These are phyloP conservation scores for Russula sp. DNA, from an alignment of 768 basidiomycete genomes.

Conservation along the genomic window DNA sequence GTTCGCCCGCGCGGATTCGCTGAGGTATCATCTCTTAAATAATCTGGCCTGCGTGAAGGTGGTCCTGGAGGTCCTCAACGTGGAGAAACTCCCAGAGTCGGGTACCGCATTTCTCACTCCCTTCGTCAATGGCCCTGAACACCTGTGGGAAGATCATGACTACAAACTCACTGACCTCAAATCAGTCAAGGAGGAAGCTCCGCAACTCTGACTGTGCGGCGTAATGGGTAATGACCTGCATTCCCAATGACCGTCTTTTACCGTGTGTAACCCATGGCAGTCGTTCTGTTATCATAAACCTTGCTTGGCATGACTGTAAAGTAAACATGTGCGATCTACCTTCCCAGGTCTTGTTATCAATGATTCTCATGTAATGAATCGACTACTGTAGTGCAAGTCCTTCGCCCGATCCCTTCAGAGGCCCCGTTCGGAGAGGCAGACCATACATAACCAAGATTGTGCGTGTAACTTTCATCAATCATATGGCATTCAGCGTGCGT, in stretches of 20 bases:
- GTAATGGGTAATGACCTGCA: no score
- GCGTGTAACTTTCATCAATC: not conserved
- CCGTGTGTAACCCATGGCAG: not conserved
- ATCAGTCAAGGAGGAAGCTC: constrained; percentile 9
- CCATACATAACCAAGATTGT: not conserved
- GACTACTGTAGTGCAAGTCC: not conserved
- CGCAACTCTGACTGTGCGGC: not conserved
- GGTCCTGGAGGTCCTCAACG: not conserved
- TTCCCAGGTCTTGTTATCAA: not conserved
- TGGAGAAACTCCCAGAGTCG: not conserved
- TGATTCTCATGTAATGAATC: not conserved
- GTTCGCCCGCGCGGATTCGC: constrained; percentile 12
- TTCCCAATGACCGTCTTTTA: not conserved
- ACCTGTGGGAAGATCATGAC: constrained; percentile 13
- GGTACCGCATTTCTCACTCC: constrained; percentile 10
- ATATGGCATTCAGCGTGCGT: no score
- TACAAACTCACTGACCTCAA: constrained; percentile 13
- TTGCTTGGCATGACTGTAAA: constrained; percentile 5
- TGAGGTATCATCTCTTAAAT: constrained; percentile 14
- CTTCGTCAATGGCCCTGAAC: constrained; percentile 21
- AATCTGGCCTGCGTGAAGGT: constrained; percentile 3
- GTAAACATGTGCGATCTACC: not conserved
- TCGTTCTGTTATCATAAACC: constrained; percentile 18
- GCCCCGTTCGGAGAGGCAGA: not conserved
- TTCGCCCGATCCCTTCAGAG: not conserved